Evolutionary conservation across 106 monocot genomes (phyloP).

Genomic region (Iris macrosiphon): DNA sequence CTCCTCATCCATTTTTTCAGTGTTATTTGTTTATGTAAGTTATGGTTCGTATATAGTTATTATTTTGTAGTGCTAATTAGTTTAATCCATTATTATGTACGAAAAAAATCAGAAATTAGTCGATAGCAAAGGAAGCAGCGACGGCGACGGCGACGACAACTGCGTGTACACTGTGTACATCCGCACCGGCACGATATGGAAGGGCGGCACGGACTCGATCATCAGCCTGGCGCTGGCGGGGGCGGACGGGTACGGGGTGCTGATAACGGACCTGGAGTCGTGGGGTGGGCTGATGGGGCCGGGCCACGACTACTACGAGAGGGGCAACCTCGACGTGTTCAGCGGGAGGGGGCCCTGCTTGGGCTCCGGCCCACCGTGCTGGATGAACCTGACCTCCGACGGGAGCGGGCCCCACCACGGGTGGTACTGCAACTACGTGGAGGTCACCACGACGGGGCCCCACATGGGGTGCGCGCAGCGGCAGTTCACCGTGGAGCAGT

Average conservation of each 20-base stretch:
- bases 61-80: not conserved
- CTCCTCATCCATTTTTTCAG: not conserved
- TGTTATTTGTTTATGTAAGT: no score
- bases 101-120: no score
- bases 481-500: constrained; percentile 71
- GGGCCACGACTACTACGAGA: constrained; percentile 79
- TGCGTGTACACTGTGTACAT: constrained; percentile 94
- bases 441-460: constrained; percentile 84
- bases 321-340: constrained; percentile 82
- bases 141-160: constrained; percentile 11
- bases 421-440: constrained; percentile 97
- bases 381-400: constrained; percentile 68
- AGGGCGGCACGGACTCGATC: constrained; percentile 68
- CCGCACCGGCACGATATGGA: constrained; percentile 53
- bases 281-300: constrained; percentile 81
- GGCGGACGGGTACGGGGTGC: constrained; percentile 37
- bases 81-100: no score
- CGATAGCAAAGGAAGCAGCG: no score
- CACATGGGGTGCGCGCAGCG: constrained; percentile 55
- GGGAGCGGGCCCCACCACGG: constrained; percentile 70
- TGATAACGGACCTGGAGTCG: constrained; percentile 44
- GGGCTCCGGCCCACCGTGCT: constrained; percentile 31
- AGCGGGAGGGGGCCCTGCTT: constrained; percentile 75
- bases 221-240: constrained; percentile 51
- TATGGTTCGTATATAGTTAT: not conserved